phyloP scores from a whole-genome alignment of 1,284 basidiomycete genomes.

The Microbotryum scabiosae region DNA sequence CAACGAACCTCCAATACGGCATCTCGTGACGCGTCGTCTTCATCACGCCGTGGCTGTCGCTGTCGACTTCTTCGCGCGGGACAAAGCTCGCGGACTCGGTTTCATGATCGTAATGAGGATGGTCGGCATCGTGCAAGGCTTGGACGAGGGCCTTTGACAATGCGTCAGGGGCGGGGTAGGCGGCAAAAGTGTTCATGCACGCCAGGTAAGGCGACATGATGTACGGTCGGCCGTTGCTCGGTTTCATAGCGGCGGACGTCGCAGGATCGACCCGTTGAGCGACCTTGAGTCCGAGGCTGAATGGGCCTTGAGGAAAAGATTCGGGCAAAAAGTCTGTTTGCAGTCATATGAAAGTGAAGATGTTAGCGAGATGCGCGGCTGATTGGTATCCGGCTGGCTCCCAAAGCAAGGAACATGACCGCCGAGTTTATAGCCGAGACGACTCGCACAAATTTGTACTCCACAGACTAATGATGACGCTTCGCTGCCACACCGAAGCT shows the following conservation, averaged over 20 bases:
- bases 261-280: constrained; percentile 41
- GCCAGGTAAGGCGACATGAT: constrained; percentile 44
- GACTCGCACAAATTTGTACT: too few species aligned
- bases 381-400: too few species aligned
- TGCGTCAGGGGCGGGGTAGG: constrained; percentile 20
- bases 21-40: constrained; percentile 32
- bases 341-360: too few species aligned
- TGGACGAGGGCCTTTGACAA: constrained; percentile 17
- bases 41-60: constrained; percentile 9
- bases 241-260: constrained; percentile 37
- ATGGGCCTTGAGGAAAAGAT: constrained; percentile 27
- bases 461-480: background rate
- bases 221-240: constrained; percentile 40
- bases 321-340: constrained; percentile 19
- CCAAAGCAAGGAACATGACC: too few species aligned
- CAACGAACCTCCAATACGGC: constrained; percentile 43
- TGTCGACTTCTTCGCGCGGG: constrained; percentile 36
- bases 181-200: constrained; percentile 41
- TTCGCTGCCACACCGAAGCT: constrained; percentile 34
- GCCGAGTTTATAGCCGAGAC: too few species aligned
- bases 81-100: constrained; percentile 36
- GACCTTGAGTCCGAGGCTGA: constrained; percentile 43
- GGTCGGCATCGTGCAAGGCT: constrained; percentile 14
- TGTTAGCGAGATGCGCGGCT: background rate
- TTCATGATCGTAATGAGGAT: constrained; percentile 30